Percentiles rank a stretch among this genome's conserved stretches.
Evolutionary conservation across 176 grass and related monocot genomes (phyloP).

Genomic region (Aechmea fasciata): DNA sequence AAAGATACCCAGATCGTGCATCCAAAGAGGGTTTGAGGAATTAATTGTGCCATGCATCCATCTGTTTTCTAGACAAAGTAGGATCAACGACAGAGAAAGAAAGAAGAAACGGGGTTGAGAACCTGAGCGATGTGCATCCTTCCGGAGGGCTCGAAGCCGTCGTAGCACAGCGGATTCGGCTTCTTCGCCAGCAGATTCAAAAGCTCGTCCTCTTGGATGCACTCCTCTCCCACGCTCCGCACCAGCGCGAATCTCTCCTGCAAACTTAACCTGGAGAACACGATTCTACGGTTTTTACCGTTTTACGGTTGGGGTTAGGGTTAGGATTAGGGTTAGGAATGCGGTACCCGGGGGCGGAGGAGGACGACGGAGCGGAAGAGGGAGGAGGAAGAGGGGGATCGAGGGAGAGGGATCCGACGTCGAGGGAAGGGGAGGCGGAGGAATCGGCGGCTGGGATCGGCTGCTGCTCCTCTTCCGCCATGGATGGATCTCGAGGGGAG

Average conservation of each 20-base stretch:
- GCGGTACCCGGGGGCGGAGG: background rate
- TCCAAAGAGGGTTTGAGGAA: too few species aligned
- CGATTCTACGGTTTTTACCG: background rate
- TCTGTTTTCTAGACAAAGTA: background rate
- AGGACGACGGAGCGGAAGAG: background rate
- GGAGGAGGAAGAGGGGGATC: background rate
- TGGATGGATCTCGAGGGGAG: background rate
- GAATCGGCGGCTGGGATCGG: slow-evolving; percentile 5
- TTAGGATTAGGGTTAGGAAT: background rate
- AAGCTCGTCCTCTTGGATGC: slow-evolving; percentile 70
- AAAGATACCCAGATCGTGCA: too few species aligned
- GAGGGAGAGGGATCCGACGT: slow-evolving; percentile 16
- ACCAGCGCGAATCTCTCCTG: slow-evolving; percentile 52
- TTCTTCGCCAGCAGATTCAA: slow-evolving; percentile 43
- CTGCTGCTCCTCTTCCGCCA: slow-evolving; percentile 1
- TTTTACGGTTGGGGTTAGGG: background rate
- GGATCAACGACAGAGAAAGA: too few species aligned
- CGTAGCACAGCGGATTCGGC: slow-evolving; percentile 58
- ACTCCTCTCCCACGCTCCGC: slow-evolving; percentile 75
- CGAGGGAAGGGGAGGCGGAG: background rate
- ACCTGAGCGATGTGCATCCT: slow-evolving; percentile 84
- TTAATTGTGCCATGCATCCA: too few species aligned
- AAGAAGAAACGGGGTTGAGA: background rate
- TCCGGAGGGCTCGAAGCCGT: slow-evolving; percentile 72
- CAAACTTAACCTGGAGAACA: slow-evolving; percentile 19